Conservation (phyloP, 345 rosid species). For the Brassica nigra region DNA sequence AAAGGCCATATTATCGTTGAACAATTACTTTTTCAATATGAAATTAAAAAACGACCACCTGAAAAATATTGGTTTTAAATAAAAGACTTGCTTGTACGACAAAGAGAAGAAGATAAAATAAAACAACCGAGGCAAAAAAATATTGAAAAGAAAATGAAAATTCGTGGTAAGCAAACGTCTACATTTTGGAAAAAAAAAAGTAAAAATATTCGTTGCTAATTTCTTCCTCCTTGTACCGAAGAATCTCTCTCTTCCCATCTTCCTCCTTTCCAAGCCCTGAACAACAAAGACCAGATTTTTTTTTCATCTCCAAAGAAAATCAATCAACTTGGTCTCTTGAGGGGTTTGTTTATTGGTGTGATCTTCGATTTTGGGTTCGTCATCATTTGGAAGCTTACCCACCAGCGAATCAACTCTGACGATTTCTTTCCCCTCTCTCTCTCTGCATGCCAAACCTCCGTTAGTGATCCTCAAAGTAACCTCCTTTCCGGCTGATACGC, state of each 20-base stretch:
- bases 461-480: constrained; percentile 4
- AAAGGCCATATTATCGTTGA: neutral
- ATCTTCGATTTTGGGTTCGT: constrained; percentile 31
- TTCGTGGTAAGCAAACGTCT: constrained; percentile 23
- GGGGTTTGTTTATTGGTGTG: constrained; percentile 20
- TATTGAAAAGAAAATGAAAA: neutral
- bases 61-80: neutral
- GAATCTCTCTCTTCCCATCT: constrained; percentile 35
- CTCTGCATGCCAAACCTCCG: constrained; percentile 37
- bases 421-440: constrained; percentile 8
- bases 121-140: neutral
- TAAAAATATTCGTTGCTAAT: constrained; percentile 30
- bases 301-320: neutral
- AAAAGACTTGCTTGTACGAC: neutral
- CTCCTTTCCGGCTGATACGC: constrained; percentile 21
- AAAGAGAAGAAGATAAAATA: neutral
- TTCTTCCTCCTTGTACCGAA: constrained; percentile 40
- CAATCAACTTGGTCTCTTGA: constrained; percentile 26
- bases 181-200: constrained; percentile 26
- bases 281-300: neutral
- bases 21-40: neutral
- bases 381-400: constrained; percentile 31
- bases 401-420: constrained; percentile 18
- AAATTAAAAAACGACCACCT: neutral
- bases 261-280: constrained; percentile 31